Evolutionary conservation across 192 early-diverging fungal genomes (phyloP), one percentile per base, ranked within the genome.

Genomic region (Backusella parvicylindrica): DNA sequence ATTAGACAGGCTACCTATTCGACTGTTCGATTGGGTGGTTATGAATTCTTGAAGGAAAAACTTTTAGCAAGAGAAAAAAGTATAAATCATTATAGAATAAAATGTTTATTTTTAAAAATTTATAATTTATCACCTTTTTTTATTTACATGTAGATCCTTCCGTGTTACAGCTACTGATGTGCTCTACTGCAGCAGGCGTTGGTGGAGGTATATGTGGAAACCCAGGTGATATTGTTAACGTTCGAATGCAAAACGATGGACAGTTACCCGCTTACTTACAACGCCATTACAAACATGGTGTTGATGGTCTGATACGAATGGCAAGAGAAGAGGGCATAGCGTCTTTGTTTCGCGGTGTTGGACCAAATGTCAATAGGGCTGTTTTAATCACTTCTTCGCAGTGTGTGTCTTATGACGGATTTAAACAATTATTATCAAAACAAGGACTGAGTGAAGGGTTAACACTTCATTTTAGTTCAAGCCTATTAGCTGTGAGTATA

Each of bases 281-380:
- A 37, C 85, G 92, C 36, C 89, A 95, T 76, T 95, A 95, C 77
- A 86, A 86, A 53, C 86, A 95, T 80, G 93, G 92, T 0, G 78
- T 95, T 76, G 86, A 91, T 82, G 94, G 90, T 7, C 70, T 91
- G 3, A 77, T 85, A 74, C 91, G 94, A 64, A 97, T 97, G 68
- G 82, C 91, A 0, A 86, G 87, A n/a, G 84, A 91, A 26, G 96
- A 97, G 66, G 96, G 96, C 2, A 72, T 88, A 1, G 32, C 63
- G 4, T 91, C 93, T 4, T 81, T 99, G 49, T 95, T 96, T 83
- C 91, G 96, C 79, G 98, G 98, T 43, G 79, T 96, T 1, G 94
- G 93, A 0, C 95, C 98, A 28, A 96, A 96, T 49, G 86, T 96
- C 64, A 90, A 95, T 64, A 86, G 98, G 53, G 96, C 98, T 6